Evolutionary conservation across 768 basidiomycete genomes (phyloP).

Genomic region (Mycena haematopus): DNA sequence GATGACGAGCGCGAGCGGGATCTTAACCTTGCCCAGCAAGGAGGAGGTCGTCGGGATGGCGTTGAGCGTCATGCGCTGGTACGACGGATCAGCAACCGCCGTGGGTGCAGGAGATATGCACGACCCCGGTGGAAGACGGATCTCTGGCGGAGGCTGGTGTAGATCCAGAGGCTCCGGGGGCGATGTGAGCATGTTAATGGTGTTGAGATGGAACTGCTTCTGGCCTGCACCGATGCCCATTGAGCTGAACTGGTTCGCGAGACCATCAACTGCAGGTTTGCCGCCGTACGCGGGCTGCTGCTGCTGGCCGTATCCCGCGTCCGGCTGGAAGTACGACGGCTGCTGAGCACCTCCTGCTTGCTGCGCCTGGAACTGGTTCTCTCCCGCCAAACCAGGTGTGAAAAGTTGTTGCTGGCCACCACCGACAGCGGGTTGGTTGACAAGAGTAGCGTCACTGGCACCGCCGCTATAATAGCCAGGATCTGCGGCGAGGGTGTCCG

Average conservation of each 20-base stretch:
- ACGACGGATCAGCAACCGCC: conserved; percentile 88
- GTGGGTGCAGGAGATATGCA: conserved; percentile 77
- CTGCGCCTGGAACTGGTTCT: conserved; percentile 71
- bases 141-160: conserved; percentile 83
- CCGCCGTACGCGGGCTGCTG: conserved; percentile 42
- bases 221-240: conserved; percentile 88
- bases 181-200: conserved; percentile 90
- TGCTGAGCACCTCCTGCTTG: conserved; percentile 47
- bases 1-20: conserved; percentile 88
- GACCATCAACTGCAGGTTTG: conserved; percentile 53
- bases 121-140: conserved; percentile 85
- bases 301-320: conserved; percentile 46
- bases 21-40: conserved; percentile 85
- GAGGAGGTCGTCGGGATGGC: conserved; percentile 92
- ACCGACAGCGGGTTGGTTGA: conserved; percentile 42
- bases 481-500: conserved; percentile 48
- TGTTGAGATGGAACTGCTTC: conserved; percentile 80
- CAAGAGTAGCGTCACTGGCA: conserved; percentile 37
- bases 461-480: conserved; percentile 49
- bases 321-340: conserved; percentile 40
- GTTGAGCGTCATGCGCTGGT: conserved; percentile 91
- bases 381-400: conserved; percentile 80
- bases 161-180: conserved; percentile 92
- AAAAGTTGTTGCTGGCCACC: conserved; percentile 65
- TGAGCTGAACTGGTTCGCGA: conserved; percentile 86